Base-by-base conservation (phyloP, 257 asterid genomes). In the Solanum tarijense region DNA sequence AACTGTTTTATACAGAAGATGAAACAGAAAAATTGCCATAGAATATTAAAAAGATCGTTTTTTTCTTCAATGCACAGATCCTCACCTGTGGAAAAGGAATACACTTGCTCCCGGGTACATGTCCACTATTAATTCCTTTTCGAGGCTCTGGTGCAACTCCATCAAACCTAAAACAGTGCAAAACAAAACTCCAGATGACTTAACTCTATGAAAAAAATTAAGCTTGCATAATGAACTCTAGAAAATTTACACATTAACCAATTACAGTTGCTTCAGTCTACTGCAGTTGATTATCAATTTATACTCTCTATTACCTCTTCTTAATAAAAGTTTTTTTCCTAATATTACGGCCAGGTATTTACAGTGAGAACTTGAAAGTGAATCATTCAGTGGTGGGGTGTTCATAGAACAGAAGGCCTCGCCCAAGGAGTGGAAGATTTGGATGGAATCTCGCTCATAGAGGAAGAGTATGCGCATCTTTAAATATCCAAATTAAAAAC, bases 111-210 rank as follows among this genome's bases (percentile, higher is more conserved):
- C 96, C 95, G 0, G 98, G 97, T 68, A 97, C 93, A 88, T 95
- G 98, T 46, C 99, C 98, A 90, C 98, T 90, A 90, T 96, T 93
- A 88, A 97, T 90, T 90, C 98, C 98, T 87, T 94, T 96, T 41
- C 99, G 95, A 86, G 99, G 99, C 95, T 97, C 99, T 48, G 98
- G 98, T 86, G 98, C 99, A 90, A 90, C 93, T 48, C 99, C 99
- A 88, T 95, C 98, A 90, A 95, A 97, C 88, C 99, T 97, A 87
- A 31, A 79, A 89, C 55, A 62, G 84, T 31, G 86, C 41, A 82
- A 48, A 82, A 31, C 86, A 82, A 14, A 82, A 46, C 11, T 48
- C 68, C 9, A 29, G 85, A 31, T 82, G 41, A 48, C 12, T 74
- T 9, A 14, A 79, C 85, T 43, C 39, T 43, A 43, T 72, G 85